Percentiles rank a stretch among this genome's conserved stretches.
phyloP scores from a whole-genome alignment of 306 rosid genomes.

The Bauhinia variegata region DNA sequence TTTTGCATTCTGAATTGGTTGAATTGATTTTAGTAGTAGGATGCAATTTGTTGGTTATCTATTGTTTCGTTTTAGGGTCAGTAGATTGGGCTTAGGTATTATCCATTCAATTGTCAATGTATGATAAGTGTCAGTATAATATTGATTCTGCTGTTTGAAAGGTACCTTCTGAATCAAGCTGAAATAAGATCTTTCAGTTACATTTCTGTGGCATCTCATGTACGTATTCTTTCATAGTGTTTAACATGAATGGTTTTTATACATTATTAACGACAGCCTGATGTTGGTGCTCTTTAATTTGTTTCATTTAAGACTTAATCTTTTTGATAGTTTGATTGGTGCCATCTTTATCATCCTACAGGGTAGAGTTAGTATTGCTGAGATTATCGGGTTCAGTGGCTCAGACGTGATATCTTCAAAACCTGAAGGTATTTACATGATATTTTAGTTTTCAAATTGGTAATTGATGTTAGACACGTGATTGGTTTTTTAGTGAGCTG shows the following conservation, averaged over 20 bases:
- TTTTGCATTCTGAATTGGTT: constrained; percentile 16
- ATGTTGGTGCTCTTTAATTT: constrained; percentile 3
- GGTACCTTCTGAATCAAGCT: constrained; percentile 3
- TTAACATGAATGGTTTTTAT: not conserved
- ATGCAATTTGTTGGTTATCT: constrained; percentile 22
- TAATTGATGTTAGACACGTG: constrained; percentile 9
- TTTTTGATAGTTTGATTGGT: constrained; percentile 36
- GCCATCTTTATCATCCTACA: constrained; percentile 47
- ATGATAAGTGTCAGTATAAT: not conserved
- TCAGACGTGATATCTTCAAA: constrained; percentile 73
- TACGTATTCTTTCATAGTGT: too few relatives aligned
- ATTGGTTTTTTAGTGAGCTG: not conserved
- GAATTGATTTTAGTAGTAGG: constrained; percentile 1
- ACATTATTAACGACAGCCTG: constrained; percentile 3
- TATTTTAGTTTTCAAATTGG: constrained; percentile 30
- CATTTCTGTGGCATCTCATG: constrained; percentile 16
- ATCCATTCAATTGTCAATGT: constrained; percentile 14
- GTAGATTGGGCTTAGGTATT: constrained; percentile 8
- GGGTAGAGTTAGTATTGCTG: constrained; percentile 90
- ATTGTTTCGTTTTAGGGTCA: not conserved
- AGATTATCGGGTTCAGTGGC: constrained; percentile 74
- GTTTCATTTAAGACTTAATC: not conserved
- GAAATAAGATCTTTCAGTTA: constrained; percentile 10
- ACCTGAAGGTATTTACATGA: constrained; percentile 63
- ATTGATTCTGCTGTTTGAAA: constrained; percentile 3